Base-by-base conservation (phyloP, 495 filamentous ascomycete genomes). In the Lasiosphaeria ovina region DNA sequence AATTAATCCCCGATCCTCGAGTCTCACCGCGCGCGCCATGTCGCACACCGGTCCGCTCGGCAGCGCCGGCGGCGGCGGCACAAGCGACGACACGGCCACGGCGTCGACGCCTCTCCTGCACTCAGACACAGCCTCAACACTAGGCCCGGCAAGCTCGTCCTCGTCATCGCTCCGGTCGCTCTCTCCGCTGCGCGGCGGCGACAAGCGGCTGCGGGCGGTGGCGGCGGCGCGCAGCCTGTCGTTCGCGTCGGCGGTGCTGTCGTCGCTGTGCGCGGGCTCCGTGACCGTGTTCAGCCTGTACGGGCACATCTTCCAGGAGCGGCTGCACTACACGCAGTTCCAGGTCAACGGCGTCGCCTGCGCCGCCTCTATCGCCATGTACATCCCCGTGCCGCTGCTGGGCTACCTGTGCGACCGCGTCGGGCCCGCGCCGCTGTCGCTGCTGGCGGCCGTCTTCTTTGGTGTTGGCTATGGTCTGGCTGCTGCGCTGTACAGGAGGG, bases 251-350 rank as follows among this genome's bases (percentile, higher is more conserved):
- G 71, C 80, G 32, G 64, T 81, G 16, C 45, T 79, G 34, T 71
- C 74, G 17, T 78, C 83, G 38, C 81, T 97, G 17, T 92, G 88
- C 59, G 92, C 89, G 11, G 91, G 92, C 55, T 92, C 88, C 58
- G 86, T 96, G 59, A 89, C 90, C 6, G 86, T 91, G 17, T 98
- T 91, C 79, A 94, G 90, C 4, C 82, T 98, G 42, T 98, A 97
- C 74, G 93, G 88, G 4, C 93, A 89, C 58, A 78, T 93, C 47
- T 89, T 98, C 72, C 88, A 95, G 66, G 85, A 86, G 48, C 84
- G 87, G 55, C 80, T 98, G 57, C 87, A 83, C 63, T 98, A 97
- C 68, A 87, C 85, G 2, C 94, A 98, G 75, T 81, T 92, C 57
- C 90, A 91, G 65, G 90, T 98, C 71, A 98, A 98, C 74, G 83